Conservation (phyloP, 179 eudicot species). For the Drosera spatulata region DNA sequence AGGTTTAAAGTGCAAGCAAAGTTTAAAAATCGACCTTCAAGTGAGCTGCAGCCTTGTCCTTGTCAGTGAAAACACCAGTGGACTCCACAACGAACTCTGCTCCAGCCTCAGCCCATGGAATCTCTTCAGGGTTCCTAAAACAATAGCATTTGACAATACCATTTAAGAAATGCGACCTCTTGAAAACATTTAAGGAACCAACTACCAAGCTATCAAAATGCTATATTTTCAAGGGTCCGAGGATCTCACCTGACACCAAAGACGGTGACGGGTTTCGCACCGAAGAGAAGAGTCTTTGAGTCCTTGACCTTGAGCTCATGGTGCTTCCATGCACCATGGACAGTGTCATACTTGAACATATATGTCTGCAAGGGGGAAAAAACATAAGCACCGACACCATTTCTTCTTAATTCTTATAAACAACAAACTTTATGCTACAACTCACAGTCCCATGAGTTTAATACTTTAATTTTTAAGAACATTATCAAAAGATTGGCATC, state of each 20-base stretch:
- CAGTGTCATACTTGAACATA: conserved; percentile 70
- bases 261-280: conserved; percentile 42
- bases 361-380: conserved; percentile 30
- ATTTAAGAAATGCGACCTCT: background rate
- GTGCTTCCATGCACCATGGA: conserved; percentile 28
- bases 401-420: background rate
- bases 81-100: conserved; percentile 65
- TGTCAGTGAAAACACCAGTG: conserved; percentile 64
- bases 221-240: too few species aligned
- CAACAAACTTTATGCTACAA: background rate
- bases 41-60: conserved; percentile 66
- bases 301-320: conserved; percentile 32
- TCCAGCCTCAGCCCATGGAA: conserved; percentile 53
- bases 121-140: conserved; percentile 61
- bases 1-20: too few species aligned
- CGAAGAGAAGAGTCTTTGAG: conserved; percentile 56
- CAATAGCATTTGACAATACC: background rate
- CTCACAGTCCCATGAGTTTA: too few species aligned
- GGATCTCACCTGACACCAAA: conserved; percentile 34
- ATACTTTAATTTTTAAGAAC: too few species aligned
- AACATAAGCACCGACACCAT: background rate
- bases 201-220: too few species aligned
- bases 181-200: too few species aligned
- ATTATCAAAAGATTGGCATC: too few species aligned
- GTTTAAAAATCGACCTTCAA: conserved; percentile 31